Evolutionary conservation across 768 basidiomycete species (phyloP), one percentile per base, ranked within the genome.

Genomic region (Lactifluus rugatus): DNA sequence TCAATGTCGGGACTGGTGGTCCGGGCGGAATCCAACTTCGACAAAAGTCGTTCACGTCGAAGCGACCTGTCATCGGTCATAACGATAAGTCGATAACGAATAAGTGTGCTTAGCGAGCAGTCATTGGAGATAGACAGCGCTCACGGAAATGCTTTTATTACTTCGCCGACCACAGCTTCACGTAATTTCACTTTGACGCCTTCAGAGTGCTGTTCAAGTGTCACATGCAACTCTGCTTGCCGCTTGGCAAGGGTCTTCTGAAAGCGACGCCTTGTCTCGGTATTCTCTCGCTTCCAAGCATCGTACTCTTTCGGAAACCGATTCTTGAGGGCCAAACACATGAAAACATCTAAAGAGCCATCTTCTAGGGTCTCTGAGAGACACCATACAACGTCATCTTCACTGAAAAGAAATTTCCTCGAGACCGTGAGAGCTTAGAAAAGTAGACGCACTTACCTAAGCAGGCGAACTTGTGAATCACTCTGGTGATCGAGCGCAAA

Each of bases 321-420:
- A 25, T 36, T 26, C 0, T 13, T 32, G 45, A 55, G 45, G 13
- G 28, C 19, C 6, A 60, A 2, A 8, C 25, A 16, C 49, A 60
- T 55, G 26, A 60, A 52, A 1, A 36, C 32, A 26, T 47, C 42
- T 11, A 60, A 32, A 7, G 59, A 34, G n/a, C 23, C 32, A n/a
- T 60, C 59, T 1, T 60, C 59, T 14, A 60, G 54, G 6, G 36
- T 28, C 28, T 60, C 54, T 0, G 59, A 56, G 42, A 60, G 49
- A 42, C 54, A 60, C 8, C 55, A 19, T 4, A 34, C 21, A 34
- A 45, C 54, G 3, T 60, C 54, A 16, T 56, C 45, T 34, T 5
- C 54, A 31, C 58, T 59, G 16, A 17, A 59, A 44, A 9, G 9
- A 7, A 4, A n/a, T 49, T 2, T 7, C 5, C 11, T 49, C 25